Evolutionary conservation across 2,329 filamentous ascomycete genomes (phyloP).

Genomic region (Colletotrichum sp.): DNA sequence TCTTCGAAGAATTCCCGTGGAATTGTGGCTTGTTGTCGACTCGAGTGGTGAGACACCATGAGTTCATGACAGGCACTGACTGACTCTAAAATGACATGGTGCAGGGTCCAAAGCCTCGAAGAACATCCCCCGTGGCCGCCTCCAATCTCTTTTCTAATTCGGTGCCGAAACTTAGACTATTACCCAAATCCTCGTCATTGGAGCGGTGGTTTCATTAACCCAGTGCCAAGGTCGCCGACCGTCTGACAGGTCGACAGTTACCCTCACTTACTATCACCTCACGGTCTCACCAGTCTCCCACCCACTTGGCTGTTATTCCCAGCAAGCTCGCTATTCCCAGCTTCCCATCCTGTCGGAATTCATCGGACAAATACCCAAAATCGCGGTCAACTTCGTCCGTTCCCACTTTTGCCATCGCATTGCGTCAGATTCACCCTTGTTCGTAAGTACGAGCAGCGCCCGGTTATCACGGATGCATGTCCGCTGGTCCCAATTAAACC

Average conservation of each 20-base stretch:
- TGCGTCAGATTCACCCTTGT: background rate
- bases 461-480: background rate
- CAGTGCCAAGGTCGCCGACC: background rate
- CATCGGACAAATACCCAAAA: background rate
- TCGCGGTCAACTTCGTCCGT: background rate
- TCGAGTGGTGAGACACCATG: background rate
- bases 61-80: background rate
- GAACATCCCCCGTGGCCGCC: background rate
- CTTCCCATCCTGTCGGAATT: background rate
- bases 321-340: background rate
- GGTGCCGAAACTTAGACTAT: background rate
- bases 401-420: background rate
- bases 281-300: background rate
- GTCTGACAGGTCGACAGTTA: background rate
- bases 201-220: background rate
- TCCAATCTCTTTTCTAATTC: background rate
- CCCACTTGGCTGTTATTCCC: background rate
- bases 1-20: background rate
- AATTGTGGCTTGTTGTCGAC: background rate
- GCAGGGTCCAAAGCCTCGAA: background rate
- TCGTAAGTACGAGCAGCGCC: background rate
- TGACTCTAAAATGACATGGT: background rate
- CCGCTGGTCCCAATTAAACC: conserved; percentile 2
- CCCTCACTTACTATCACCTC: background rate
- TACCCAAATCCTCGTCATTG: background rate